A percentile compares a stretch with the other conserved stretches of the same genome.
phyloP scores from a whole-genome alignment of 495 filamentous ascomycete genomes.

The Daldinia childiae region DNA sequence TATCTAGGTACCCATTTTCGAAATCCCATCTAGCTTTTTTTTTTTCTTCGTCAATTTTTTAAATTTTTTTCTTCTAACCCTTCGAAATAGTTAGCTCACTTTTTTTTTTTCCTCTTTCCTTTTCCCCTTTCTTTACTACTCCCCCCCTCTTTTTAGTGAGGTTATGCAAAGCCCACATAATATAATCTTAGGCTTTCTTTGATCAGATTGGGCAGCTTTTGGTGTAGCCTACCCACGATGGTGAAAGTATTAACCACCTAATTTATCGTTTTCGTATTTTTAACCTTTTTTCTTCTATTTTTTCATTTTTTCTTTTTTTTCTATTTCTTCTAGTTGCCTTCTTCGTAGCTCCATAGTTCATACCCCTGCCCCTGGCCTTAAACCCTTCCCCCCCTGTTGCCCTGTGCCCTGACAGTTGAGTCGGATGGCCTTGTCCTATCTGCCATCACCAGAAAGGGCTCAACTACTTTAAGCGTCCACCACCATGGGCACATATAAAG shows the following conservation, averaged over 20 bases:
- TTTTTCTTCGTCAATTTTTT: conserved; percentile 10
- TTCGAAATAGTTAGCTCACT: neutral
- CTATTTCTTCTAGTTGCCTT: conserved; percentile 14
- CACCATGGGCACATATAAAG: conserved; percentile 42
- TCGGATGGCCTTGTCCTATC: conserved; percentile 34
- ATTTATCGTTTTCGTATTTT: conserved; percentile 36
- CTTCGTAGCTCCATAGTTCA: conserved; percentile 21
- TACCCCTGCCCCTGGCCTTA: conserved; percentile 36
- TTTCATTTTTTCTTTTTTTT: conserved; percentile 16
- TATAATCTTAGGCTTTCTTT: conserved; percentile 24
- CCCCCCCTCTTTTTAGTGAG: conserved; percentile 18
- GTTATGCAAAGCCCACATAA: conserved; percentile 34
- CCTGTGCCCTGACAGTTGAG: conserved; percentile 33
- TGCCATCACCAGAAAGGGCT: conserved; percentile 36
- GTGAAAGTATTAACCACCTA: conserved; percentile 27
- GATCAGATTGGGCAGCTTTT: conserved; percentile 38
- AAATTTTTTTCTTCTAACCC: neutral
- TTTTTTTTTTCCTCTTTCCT: conserved; percentile 6
- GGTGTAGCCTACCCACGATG: conserved; percentile 15
- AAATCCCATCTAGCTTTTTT: conserved; percentile 21
- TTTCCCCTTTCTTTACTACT: conserved; percentile 11
- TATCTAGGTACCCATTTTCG: conserved; percentile 44
- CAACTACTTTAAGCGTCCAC: conserved; percentile 26
- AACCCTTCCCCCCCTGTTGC: conserved; percentile 14
- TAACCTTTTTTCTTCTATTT: conserved; percentile 10